phyloP scores from a whole-genome alignment of 2,329 filamentous ascomycete species.

The Colletotrichum sp. region DNA sequence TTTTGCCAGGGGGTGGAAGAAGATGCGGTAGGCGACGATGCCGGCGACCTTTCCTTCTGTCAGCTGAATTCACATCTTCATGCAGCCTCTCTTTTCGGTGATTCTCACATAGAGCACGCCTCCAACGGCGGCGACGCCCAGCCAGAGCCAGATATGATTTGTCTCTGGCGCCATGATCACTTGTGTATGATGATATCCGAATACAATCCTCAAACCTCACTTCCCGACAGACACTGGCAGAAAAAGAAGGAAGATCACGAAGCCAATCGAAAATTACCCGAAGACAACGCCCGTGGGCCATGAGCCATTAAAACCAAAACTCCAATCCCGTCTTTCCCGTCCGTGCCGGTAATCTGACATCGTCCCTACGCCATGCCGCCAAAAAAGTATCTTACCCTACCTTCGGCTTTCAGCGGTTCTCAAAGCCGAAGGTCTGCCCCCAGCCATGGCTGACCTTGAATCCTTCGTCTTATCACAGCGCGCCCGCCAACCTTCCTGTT shows the following conservation, averaged over 20 bases:
- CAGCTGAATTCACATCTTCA: background rate
- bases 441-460: background rate
- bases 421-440: background rate
- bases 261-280: background rate
- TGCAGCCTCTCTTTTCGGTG: background rate
- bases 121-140: constrained; percentile 39
- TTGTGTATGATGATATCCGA: background rate
- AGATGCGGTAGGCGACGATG: constrained; percentile 61
- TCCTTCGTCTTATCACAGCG: background rate
- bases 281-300: background rate
- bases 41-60: constrained; percentile 36
- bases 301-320: background rate
- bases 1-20: constrained; percentile 68
- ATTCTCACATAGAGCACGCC: constrained; percentile 47
- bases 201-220: background rate
- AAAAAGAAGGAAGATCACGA: background rate
- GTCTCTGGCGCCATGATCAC: constrained; percentile 24
- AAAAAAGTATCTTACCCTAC: background rate
- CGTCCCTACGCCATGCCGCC: background rate
- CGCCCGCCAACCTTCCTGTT: background rate
- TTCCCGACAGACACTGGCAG: background rate
- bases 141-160: constrained; percentile 44
- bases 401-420: constrained; percentile 13
- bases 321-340: background rate
- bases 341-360: background rate